Evolutionary conservation across 345 rosid species (phyloP).

Genomic region (Eucalyptus sp.): DNA sequence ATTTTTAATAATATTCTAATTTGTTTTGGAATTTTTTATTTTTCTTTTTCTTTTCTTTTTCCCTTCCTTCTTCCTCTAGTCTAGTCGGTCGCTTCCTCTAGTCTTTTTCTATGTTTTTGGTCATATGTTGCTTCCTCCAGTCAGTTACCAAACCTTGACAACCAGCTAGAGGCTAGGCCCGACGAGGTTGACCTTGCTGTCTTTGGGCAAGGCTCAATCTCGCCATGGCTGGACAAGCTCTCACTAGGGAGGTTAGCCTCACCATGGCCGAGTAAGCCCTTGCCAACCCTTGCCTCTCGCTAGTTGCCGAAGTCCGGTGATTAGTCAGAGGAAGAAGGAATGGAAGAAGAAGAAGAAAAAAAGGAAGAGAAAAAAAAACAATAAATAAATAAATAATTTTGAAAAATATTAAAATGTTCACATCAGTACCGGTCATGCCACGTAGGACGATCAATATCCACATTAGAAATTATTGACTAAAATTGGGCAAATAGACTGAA

Average conservation of each 20-base stretch:
- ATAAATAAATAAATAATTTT: no score
- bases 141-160: not conserved
- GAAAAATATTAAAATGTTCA: no score
- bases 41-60: no score
- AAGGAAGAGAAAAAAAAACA: fast-evolving
- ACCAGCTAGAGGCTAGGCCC: fast-evolving
- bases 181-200: fast-evolving
- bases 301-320: fast-evolving
- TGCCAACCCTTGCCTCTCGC: not conserved
- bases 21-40: fast-evolving
- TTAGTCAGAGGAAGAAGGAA: not conserved
- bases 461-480: fast-evolving
- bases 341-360: not conserved
- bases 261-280: fast-evolving
- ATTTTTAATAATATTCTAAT: no score
- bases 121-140: fast-evolving
- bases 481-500: fast-evolving
- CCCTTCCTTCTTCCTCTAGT: not conserved
- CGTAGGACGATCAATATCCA: fast-evolving
- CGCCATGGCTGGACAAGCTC: fast-evolving
- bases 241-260: fast-evolving
- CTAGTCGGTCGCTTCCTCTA: fast-evolving
- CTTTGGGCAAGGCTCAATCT: not conserved
- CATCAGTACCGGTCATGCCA: fast-evolving
- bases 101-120: no score